Conservation (phyloP, 768 basidiomycete genomes). For the Lentinula raphanica region DNA sequence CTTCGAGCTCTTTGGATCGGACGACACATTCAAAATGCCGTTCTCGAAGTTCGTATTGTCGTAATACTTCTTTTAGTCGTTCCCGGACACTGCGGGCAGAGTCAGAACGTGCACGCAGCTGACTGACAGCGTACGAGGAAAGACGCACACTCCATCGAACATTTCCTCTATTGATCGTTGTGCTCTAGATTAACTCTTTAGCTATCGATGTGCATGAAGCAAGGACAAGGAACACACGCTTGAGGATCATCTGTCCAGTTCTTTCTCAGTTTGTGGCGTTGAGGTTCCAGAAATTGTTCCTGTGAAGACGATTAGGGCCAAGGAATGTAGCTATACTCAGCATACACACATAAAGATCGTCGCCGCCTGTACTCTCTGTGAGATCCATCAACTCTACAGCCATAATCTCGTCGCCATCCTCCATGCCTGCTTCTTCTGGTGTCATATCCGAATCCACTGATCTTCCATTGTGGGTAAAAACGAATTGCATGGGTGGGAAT, state of each 20-base stretch:
- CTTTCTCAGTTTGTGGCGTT: conserved; percentile 70
- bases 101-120: conserved; percentile 4
- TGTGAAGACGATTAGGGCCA: conserved; percentile 20
- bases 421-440: conserved; percentile 82
- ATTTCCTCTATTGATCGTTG: conserved; percentile 74
- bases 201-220: not conserved
- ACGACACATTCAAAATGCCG: conserved; percentile 90
- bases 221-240: conserved; percentile 48
- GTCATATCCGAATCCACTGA: conserved; percentile 78
- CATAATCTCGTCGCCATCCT: conserved; percentile 83
- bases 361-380: conserved; percentile 60
- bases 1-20: conserved; percentile 87
- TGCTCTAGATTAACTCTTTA: conserved; percentile 42
- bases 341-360: conserved; percentile 51
- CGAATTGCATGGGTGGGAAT: conserved; percentile 61
- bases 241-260: conserved; percentile 71
- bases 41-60: conserved; percentile 86
- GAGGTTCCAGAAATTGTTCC: conserved; percentile 63
- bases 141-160: conserved; percentile 76
- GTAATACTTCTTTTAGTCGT: conserved; percentile 80
- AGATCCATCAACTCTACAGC: conserved; percentile 90
- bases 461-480: conserved; percentile 81
- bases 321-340: not conserved
- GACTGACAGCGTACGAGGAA: not conserved
- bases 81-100: conserved; percentile 60